Base-by-base conservation (phyloP, 345 rosid species). In the Brassica rapa region DNA sequence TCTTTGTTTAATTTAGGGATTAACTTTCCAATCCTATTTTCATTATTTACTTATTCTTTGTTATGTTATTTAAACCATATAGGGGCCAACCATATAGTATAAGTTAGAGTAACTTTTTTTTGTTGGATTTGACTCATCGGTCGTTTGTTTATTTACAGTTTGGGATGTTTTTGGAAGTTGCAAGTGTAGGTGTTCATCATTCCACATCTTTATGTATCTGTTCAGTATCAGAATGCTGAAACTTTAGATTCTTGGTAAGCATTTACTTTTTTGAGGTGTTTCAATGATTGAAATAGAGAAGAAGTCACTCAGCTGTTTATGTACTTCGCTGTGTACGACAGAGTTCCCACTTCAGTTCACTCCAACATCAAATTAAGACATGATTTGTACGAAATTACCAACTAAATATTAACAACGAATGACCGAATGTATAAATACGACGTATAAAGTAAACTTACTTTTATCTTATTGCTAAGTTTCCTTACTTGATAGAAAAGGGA, bases 311-410 rank as follows among this genome's bases (percentile, higher is more conserved):
- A 24, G 70, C 64, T 25, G 46, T 66, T 66, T 66, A 78, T 51
- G 81, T 72, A 78, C 61, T 66, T 78, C 49, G 72, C 81, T 71
- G 77, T 78, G 77, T 66, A 78, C 77, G 68, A 72, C 69, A 72
- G 73, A 72, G 73, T 66, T 78, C 64, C 77, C 77, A 72, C 73
- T 60, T 30, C 73, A n/a, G 46, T 37, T 78, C 68, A 65, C 68
- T 57, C 6, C 2, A 23, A 16, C 43, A 66, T 68, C 39, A 60
- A 49, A 72, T 53, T 72, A 65, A 41, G 62, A 59, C 73, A 59
- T 78, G 1, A 66, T 78, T 57, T 29, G 73, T 72, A 78, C 81
- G 77, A 30, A 65, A 43, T 65, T 59, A 66, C 39, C 55, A 66
- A 32, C 82, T 78, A 57, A 78, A 19, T 57, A 57, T 0, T 76